Conservation (phyloP, 345 rosid species). For the Linum lewisii region DNA sequence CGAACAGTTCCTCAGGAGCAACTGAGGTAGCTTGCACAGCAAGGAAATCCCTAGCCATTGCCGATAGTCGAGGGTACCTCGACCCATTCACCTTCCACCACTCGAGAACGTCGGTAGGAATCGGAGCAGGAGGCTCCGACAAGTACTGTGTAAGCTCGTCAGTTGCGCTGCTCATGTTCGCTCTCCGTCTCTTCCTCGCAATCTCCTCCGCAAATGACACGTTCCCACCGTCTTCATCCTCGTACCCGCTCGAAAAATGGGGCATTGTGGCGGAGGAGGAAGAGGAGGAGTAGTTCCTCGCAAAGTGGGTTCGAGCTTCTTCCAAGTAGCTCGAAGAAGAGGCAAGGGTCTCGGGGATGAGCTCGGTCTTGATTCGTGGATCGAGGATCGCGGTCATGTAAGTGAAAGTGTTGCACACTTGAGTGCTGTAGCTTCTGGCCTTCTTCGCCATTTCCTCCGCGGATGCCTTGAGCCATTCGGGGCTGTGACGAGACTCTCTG, state of each 20-base stretch:
- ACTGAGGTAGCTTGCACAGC: slow-evolving; percentile 75
- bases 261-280: no score
- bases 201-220: slow-evolving; percentile 34
- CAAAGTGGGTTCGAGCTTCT: slow-evolving; percentile 72
- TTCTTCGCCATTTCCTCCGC: slow-evolving; percentile 89
- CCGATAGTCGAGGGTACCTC: slow-evolving; percentile 73
- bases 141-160: slow-evolving; percentile 92
- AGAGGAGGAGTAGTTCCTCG: slow-evolving; percentile 60
- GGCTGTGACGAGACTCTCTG: slow-evolving; percentile 61
- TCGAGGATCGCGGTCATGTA: slow-evolving; percentile 88
- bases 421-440: slow-evolving; percentile 56
- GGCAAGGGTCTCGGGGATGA: slow-evolving; percentile 69
- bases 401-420: slow-evolving; percentile 67
- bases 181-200: slow-evolving; percentile 82
- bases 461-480: slow-evolving; percentile 72
- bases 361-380: slow-evolving; percentile 79
- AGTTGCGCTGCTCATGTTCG: slow-evolving; percentile 47
- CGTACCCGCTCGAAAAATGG: slow-evolving; percentile 58
- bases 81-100: slow-evolving; percentile 93
- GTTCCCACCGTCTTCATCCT: no score
- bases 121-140: slow-evolving; percentile 76
- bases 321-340: slow-evolving; percentile 65
- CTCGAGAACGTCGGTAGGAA: slow-evolving; percentile 75
- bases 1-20: slow-evolving; percentile 70
- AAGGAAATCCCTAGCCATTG: slow-evolving; percentile 84